Conservation (phyloP, 345 rosid species). For the Euphorbia peplus region DNA sequence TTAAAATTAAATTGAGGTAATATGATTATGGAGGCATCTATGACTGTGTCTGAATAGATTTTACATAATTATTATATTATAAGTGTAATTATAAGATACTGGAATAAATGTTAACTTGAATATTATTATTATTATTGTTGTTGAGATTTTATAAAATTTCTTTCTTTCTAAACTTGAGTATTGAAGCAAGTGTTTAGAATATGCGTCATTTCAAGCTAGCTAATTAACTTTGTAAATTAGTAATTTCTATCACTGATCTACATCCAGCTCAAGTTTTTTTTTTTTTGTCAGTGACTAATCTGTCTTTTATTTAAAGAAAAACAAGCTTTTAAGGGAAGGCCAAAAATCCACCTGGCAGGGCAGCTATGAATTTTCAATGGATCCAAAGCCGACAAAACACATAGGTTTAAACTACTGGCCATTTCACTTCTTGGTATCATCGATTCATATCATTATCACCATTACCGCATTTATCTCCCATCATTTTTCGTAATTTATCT, state of each 20-base stretch:
- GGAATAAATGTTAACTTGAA: no score
- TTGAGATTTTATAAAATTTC: no score
- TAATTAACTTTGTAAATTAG: neutral
- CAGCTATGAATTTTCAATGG: neutral
- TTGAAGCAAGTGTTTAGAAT: no score
- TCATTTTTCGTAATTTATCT: no score
- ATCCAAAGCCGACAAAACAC: neutral
- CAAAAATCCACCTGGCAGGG: neutral
- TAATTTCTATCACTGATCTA: neutral
- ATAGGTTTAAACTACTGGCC: no score
- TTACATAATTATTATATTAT: no score
- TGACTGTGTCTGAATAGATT: constrained; percentile 20
- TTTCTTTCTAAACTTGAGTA: no score
- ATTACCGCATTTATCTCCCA: no score
- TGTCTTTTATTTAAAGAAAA: no score
- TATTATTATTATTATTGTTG: no score
- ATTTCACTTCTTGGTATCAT: constrained; percentile 7
- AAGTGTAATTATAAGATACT: neutral
- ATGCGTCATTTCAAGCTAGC: neutral
- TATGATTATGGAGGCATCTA: constrained; percentile 19
- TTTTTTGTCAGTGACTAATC: neutral
- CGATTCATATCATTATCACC: neutral
- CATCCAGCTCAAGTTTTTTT: constrained; percentile 13
- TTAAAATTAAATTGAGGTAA: constrained; percentile 10
- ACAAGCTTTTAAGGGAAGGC: no score